These are phyloP conservation scores for Senna tora DNA, from an alignment of 306 rosid species.

Conservation along the genomic window DNA sequence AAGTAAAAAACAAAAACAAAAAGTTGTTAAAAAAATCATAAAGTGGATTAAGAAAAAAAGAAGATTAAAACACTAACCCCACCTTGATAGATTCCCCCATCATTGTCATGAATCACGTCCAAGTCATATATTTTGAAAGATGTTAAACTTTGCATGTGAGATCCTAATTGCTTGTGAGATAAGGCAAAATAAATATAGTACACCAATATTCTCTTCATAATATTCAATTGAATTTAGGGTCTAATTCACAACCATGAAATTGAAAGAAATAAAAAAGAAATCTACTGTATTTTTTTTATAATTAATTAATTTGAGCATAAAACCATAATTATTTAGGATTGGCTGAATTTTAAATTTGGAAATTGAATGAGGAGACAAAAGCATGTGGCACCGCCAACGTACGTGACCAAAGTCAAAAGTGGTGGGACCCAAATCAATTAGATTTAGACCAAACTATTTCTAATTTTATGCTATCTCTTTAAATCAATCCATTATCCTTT, in stretches of 20 bases:
- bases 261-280: not conserved
- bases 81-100: not conserved
- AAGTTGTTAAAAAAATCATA: not conserved
- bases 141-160: not conserved
- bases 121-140: constrained; percentile 1
- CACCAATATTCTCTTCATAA: too few relatives aligned
- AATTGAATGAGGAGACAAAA: not conserved
- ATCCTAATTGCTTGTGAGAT: not conserved
- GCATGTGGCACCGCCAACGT: constrained; percentile 27
- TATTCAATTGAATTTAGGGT: not conserved
- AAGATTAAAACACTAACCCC: not conserved
- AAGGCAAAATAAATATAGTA: not conserved
- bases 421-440: not conserved
- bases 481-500: not conserved
- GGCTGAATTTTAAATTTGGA: too few relatives aligned
- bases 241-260: not conserved
- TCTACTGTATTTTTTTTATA: too few relatives aligned
- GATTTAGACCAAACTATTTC: not conserved
- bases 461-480: not conserved
- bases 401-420: constrained; percentile 22
- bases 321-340: too few relatives aligned
- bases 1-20: too few relatives aligned
- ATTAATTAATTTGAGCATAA: not conserved
- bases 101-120: not conserved
- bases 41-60: not conserved